Evolutionary conservation across 2,329 filamentous ascomycete genomes (phyloP).

Genomic region (Arthroderma sp.): DNA sequence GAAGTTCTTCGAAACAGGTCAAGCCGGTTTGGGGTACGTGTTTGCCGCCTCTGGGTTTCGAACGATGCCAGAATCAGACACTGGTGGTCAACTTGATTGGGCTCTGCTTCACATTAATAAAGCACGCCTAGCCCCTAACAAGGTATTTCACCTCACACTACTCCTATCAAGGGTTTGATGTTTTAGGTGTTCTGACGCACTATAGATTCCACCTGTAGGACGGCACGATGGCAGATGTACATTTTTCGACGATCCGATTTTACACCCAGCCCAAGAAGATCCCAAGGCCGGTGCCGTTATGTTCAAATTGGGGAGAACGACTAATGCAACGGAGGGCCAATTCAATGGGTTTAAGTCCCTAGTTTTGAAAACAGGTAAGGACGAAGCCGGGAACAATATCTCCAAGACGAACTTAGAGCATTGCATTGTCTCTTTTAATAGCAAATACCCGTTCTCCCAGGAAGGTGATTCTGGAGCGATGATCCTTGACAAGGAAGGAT

Average conservation of each 20-base stretch:
- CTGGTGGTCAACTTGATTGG: neutral
- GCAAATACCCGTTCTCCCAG: neutral
- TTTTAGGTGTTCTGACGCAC: neutral
- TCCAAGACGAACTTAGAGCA: neutral
- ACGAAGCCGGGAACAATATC: no score
- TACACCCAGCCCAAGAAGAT: no score
- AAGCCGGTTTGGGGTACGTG: neutral
- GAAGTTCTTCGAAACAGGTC: neutral
- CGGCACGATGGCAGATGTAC: no score
- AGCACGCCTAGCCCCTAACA: neutral
- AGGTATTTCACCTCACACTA: neutral
- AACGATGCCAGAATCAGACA: neutral
- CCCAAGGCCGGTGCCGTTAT: no score
- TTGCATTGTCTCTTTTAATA: neutral
- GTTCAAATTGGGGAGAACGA: no score
- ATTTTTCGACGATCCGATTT: no score
- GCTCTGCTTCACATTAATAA: neutral
- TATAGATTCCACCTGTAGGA: neutral
- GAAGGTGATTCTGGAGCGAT: neutral
- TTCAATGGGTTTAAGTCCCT: no score
- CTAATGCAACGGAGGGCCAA: no score
- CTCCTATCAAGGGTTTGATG: neutral
- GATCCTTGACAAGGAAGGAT: neutral
- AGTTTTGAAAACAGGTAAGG: no score
- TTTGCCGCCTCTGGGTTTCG: constrained; percentile 1